Percentiles rank a stretch among this genome's conserved stretches.
Conservation (phyloP, 2,329 filamentous ascomycete genomes). For the Aurifilum marmelostoma region DNA sequence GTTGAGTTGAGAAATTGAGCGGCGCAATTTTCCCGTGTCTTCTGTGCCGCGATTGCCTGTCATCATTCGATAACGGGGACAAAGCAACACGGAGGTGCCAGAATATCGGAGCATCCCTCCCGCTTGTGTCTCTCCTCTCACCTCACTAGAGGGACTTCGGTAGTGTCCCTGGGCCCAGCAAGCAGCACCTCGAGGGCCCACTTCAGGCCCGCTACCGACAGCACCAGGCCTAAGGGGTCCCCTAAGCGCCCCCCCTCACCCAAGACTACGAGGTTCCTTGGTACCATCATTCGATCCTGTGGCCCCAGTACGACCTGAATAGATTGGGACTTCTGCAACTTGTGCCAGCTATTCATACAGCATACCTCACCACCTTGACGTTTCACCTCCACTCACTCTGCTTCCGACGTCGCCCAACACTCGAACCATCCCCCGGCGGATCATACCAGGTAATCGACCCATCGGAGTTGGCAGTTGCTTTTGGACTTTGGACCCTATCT, state of each 20-base stretch:
- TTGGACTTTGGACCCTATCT: background rate
- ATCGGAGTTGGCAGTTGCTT: slow-evolving; percentile 14
- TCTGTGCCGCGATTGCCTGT: slow-evolving; percentile 14
- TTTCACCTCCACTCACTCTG: slow-evolving; percentile 31
- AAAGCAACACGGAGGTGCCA: slow-evolving; percentile 4
- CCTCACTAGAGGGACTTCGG: slow-evolving; percentile 6
- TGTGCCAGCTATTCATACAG: slow-evolving; percentile 18
- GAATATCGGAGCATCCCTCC: slow-evolving; percentile 10
- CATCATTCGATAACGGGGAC: slow-evolving; percentile 6
- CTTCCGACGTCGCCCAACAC: slow-evolving; percentile 30
- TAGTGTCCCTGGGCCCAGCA: slow-evolving; percentile 9
- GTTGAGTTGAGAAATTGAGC: background rate
- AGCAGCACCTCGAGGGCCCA: background rate
- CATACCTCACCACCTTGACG: slow-evolving; percentile 28
- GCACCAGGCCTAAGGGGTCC: slow-evolving; percentile 21
- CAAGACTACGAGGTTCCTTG: slow-evolving; percentile 5
- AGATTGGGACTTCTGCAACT: background rate
- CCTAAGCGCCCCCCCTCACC: slow-evolving; percentile 1
- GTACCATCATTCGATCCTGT: slow-evolving; percentile 22
- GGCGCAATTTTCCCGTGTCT: slow-evolving; percentile 4
- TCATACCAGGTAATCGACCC: slow-evolving; percentile 28
- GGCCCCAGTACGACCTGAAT: slow-evolving; percentile 11
- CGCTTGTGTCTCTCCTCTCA: background rate
- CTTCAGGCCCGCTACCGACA: slow-evolving; percentile 5
- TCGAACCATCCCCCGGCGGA: slow-evolving; percentile 31